Conservation (phyloP, 257 asterid species). For the Datura wrightii region DNA sequence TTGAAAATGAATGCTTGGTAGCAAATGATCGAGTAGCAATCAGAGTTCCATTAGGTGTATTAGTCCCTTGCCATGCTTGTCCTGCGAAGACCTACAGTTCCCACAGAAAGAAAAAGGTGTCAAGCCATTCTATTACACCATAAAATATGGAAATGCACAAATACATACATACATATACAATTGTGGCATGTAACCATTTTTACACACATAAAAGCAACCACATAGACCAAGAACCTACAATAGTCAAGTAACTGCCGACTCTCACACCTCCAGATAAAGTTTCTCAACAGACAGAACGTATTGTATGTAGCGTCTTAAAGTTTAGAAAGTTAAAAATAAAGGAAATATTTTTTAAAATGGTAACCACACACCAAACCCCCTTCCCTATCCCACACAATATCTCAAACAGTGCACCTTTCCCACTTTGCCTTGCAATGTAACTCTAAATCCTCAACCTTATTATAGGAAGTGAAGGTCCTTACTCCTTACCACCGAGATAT, state of each 20-base stretch:
- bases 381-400: background rate
- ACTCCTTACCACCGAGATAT: constrained; percentile 11
- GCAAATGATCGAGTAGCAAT: constrained; percentile 66
- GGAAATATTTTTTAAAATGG: background rate
- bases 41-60: constrained; percentile 36
- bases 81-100: constrained; percentile 59
- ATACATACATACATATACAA: background rate
- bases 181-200: background rate
- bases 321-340: background rate
- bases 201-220: background rate
- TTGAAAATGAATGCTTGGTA: constrained; percentile 78
- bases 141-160: constrained; percentile 11
- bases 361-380: background rate
- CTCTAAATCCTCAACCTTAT: background rate
- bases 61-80: constrained; percentile 56
- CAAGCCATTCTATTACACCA: background rate
- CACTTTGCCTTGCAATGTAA: background rate
- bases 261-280: background rate
- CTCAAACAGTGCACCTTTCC: background rate
- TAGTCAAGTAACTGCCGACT: background rate
- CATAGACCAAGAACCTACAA: background rate
- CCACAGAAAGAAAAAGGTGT: constrained; percentile 24
- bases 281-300: background rate
- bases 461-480: background rate
- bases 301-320: background rate